Evolutionary conservation across 495 filamentous ascomycete species (phyloP), one percentile per base, ranked within the genome.

Genomic region (Lichina pygmaea): DNA sequence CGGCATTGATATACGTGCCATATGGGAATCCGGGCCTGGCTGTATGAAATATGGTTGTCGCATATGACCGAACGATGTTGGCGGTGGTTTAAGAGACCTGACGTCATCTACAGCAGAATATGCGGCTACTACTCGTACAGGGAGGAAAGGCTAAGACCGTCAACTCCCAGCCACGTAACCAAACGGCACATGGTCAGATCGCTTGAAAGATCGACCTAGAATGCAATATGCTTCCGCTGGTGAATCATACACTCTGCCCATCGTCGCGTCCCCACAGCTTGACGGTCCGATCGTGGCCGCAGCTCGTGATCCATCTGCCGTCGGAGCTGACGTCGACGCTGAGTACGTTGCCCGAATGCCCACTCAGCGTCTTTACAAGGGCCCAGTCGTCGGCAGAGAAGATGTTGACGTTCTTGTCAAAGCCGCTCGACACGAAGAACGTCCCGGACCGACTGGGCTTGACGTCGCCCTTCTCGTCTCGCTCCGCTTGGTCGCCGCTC

Each of bases 371-470:
- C 60, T 91, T 91, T 45, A 83, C 74, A 40, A 89, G 66, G 3
- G 79, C 76, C 89, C 91, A 95, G 58, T 95, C 89, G 56, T 95
- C 89, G 0, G 82, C 84, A 15, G 84, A 92, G 59, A 86, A 94
- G 42, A 95, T 66, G 54, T 94, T 92, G 59, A 95, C 80, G 50
- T 84, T 86, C 58, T 85, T 82, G 59, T 99, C 91, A 53, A 99
- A 94, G 2, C 89, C 89, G 49, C 77, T 73, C 8, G 72, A 79
- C 6, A 93, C 78, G 49, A 95, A 77, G 60, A 94, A 93, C 4
- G 89, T 92, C 41, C 86, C 80, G 6, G 83, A 64, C 47, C 72
- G 76, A 59, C 69, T 78, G 48, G 60, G 75, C 43, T 59, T 64
- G 55, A 72, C 66, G 30, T 63, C 64, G 9, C 70, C 77, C 49